Percentiles rank a stretch among this genome's conserved stretches.
Evolutionary conservation across 2,329 filamentous ascomycete species (phyloP).

Genomic region (Coleophoma eucalyptorum): DNA sequence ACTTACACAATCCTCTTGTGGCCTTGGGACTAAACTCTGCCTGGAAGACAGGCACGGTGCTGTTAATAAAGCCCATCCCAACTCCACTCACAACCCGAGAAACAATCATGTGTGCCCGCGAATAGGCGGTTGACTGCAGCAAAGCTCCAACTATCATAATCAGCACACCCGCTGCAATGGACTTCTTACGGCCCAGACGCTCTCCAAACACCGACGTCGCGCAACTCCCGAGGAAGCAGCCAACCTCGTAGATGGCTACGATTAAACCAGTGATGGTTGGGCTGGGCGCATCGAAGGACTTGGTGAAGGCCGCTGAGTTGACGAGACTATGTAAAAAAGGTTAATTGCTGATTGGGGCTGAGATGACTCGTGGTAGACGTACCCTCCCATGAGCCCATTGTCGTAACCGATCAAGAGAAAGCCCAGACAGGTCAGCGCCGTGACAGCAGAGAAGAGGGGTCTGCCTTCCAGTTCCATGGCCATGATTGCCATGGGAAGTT

Average conservation of each 20-base stretch:
- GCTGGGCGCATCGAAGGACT: slow-evolving; percentile 34
- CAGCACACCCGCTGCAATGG: slow-evolving; percentile 49
- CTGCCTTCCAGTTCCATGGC: slow-evolving; percentile 10
- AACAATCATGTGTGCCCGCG: slow-evolving; percentile 48
- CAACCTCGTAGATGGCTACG: slow-evolving; percentile 43
- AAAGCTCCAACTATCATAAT: slow-evolving; percentile 54
- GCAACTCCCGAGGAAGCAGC: slow-evolving; percentile 46
- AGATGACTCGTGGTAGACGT: slow-evolving; percentile 6
- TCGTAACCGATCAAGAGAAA: slow-evolving; percentile 46
- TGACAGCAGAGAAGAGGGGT: slow-evolving; percentile 37
- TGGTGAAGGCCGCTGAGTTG: slow-evolving; percentile 34
- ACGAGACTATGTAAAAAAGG: slow-evolving; percentile 18
- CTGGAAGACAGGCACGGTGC: slow-evolving; percentile 52
- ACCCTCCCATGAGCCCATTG: slow-evolving; percentile 40
- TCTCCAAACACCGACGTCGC: slow-evolving; percentile 45
- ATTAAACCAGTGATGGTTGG: slow-evolving; percentile 40
- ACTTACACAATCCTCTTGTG: slow-evolving; percentile 28
- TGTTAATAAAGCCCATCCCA: slow-evolving; percentile 40
- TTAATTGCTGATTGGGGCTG: too few species aligned
- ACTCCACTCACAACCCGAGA: slow-evolving; percentile 43
- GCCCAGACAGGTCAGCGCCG: slow-evolving; percentile 38
- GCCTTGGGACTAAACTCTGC: slow-evolving; percentile 38
- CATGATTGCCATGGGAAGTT: slow-evolving; percentile 1
- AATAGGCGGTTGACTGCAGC: slow-evolving; percentile 34
- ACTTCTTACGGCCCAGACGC: slow-evolving; percentile 48